Percentiles rank a stretch among this genome's conserved stretches.
These are phyloP conservation scores for Leavenworthia alabamica DNA, from an alignment of 345 rosid species.

Conservation along the genomic window DNA sequence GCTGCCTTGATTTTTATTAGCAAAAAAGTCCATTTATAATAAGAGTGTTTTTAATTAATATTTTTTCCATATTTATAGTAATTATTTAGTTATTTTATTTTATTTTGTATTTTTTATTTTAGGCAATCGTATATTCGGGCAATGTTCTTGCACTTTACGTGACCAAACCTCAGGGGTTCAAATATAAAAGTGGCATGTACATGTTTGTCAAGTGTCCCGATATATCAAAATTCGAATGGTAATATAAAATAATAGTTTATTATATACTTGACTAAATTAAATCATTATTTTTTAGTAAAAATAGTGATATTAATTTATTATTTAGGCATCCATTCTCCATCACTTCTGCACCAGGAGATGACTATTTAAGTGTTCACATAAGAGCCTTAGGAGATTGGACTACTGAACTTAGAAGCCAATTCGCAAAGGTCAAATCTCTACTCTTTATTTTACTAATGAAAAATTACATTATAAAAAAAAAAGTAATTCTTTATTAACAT, in stretches of 20 bases:
- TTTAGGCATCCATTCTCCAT: conserved; percentile 96
- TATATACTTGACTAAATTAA: background rate
- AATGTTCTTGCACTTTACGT: conserved; percentile 85
- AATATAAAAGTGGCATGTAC: conserved; percentile 93
- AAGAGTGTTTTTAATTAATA: too few relatives aligned
- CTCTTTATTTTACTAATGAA: too few relatives aligned
- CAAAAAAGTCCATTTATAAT: too few relatives aligned
- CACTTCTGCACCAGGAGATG: conserved; percentile 90
- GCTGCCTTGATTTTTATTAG: too few relatives aligned
- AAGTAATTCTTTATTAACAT: too few relatives aligned
- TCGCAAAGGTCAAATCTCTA: conserved; percentile 46
- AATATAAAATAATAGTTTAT: background rate
- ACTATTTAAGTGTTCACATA: conserved; percentile 82
- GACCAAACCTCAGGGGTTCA: conserved; percentile 75
- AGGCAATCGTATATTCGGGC: conserved; percentile 88
- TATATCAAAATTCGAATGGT: conserved; percentile 81
- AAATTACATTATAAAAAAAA: too few relatives aligned
- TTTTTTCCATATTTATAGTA: too few relatives aligned
- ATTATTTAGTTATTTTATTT: too few relatives aligned
- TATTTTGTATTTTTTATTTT: background rate
- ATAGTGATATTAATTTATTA: background rate
- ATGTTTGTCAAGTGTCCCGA: conserved; percentile 84
- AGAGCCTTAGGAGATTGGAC: conserved; percentile 94
- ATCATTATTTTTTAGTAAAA: too few relatives aligned
- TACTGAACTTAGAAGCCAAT: conserved; percentile 54